Evolutionary conservation across 1,284 basidiomycete genomes (phyloP), one percentile per base, ranked within the genome.

Genomic region (Irpex sp.): DNA sequence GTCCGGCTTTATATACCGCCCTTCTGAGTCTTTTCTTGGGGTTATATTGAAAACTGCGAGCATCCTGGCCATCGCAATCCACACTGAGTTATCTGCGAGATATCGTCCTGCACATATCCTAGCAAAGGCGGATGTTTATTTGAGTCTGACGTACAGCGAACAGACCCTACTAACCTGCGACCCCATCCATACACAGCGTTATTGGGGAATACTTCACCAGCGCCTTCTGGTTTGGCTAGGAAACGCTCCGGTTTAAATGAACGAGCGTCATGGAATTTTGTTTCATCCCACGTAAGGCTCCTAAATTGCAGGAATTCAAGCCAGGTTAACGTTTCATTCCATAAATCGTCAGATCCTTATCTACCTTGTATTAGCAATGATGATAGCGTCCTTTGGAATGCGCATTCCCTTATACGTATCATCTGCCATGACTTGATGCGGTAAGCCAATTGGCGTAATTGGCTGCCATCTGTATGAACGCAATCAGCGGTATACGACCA

Each of bases 171-270:
- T 17, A 48, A 57, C 60, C 60, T 40, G 26, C 60, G 60, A 9
- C 65, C 62, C 26, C 57, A 66, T 7, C 65, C 65, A 51, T 61
- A 66, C 17, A 51, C 60, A 7, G 60, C 48, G 37, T 60, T 57
- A 5, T 38, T 56, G 6, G 59, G 58, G 47, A 51, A 38, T 8
- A 34, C 38, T 47, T 57, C 48, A 4, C 19, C 7, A 26, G 36
- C 26, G 48, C 21, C 19, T 7, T 58, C 44, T 17, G 62, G 38
- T 17, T 44, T 62, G n/a, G 37, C 15, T 38, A 66, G 61, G 47
- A 49, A 63, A 15, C 65, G 63, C 5, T 62, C 63, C 37, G 70
- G 70, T 21, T 69, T 55, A 62, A 70, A 72, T 2, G 13, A 57
- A 2, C 66, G 55, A 1, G 70, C 68, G 37, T 68, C 61, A 8